Base-by-base conservation (phyloP, 495 filamentous ascomycete genomes). In the Talaromyces liani region DNA sequence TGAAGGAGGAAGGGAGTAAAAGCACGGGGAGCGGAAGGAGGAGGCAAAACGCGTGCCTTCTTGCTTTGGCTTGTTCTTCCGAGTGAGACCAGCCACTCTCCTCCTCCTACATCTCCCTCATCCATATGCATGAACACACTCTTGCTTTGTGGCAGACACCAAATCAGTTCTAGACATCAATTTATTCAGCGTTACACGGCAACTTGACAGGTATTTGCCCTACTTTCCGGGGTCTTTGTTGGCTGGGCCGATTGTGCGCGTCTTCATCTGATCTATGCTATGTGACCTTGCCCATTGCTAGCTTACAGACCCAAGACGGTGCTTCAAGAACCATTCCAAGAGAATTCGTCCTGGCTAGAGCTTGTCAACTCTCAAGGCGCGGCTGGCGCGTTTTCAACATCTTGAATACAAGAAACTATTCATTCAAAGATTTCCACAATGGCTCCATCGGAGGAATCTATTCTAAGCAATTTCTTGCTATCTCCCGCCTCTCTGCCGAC, bases 381-480 rank as follows among this genome's bases (percentile, higher is more conserved):
- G n/a, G 5, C 18, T 7, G 6, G 45, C 18, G 45, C 7, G 18
- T 18, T 49, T 9, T 49, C 45, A 20, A 20, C 45, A 49, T 49
- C n/a, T 20, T 18, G 18, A 20, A 18, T 49, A 49, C 18, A 20
- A 18, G n/a, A 47, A 47, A 18, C 6, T 20, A 8, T 20, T 20
- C 18, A 49, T 3, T 18, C 4, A n/a, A 45, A 16, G 36, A 9
- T 9, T 18, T 9, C 6, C 4, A 20, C 45, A 9, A 91, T 92
- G 90, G 78, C 90, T 18, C 87, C 88, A 8, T 86, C 85, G 31
- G 90, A 93, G 69, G 74, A 80, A 45, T 82, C 82, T 3, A 89
- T 96, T 65, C 82, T 96, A 60, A 82, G 78, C 71, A 88, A 87
- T 65, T 95, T 93, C 67, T 79, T 96, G 45, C 85, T 95, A 56